phyloP scores from a whole-genome alignment of 352 stramenopile genomes.

The Thalassiosira mediterranea region DNA sequence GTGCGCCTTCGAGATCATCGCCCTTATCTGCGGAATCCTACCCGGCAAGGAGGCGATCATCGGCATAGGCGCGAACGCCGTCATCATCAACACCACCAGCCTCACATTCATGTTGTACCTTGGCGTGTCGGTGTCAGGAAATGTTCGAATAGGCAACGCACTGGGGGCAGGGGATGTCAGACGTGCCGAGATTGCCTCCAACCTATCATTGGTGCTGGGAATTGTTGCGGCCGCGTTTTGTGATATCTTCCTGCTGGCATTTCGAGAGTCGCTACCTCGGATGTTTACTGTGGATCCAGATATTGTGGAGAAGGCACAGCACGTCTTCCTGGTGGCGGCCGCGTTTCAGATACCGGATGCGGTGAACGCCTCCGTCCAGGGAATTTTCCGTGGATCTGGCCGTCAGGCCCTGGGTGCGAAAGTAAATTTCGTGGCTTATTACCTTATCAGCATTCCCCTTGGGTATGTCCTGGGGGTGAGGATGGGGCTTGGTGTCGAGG shows the following conservation, averaged over 20 bases:
- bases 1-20: conserved; percentile 85
- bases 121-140: conserved; percentile 83
- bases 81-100: conserved; percentile 85
- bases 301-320: conserved; percentile 57
- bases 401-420: conserved; percentile 86
- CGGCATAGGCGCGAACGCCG: conserved; percentile 87
- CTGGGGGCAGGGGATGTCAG: conserved; percentile 85
- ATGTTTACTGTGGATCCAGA: conserved; percentile 76
- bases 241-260: not conserved
- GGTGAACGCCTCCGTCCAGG: conserved; percentile 83
- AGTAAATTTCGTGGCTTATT: conserved; percentile 89
- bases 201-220: conserved; percentile 43
- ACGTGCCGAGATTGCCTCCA: conserved; percentile 82
- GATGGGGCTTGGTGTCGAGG: conserved; percentile 66
- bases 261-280: conserved; percentile 63
- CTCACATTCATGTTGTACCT: conserved; percentile 85
- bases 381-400: conserved; percentile 86
- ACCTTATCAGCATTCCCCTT: conserved; percentile 86
- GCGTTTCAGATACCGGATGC: conserved; percentile 88
- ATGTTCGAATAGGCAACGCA: conserved; percentile 87
- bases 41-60: conserved; percentile 80
- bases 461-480: conserved; percentile 85
- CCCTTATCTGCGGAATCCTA: conserved; percentile 85
- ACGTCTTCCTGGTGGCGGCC: conserved; percentile 79
- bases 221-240: conserved; percentile 37